phyloP scores from a whole-genome alignment of 163 green algal species.

The Scenedesmus sp. region DNA sequence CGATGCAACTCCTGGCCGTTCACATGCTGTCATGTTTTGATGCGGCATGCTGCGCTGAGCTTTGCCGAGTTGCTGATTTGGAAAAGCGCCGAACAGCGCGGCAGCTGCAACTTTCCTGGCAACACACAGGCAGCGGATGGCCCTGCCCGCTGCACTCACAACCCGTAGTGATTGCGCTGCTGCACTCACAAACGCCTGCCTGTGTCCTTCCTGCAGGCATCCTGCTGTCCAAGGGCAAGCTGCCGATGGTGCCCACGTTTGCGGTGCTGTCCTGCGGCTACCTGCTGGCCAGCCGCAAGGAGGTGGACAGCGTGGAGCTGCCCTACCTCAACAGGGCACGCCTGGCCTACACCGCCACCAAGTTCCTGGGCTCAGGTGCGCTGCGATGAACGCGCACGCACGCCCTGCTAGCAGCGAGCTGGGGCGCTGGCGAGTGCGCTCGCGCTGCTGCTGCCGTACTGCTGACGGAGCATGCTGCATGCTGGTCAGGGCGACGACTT shows the following conservation, averaged over 20 bases:
- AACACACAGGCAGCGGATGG: too few species aligned
- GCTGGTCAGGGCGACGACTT: not conserved
- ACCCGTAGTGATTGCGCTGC: too few species aligned
- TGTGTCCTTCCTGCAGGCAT: slow-evolving; percentile 36
- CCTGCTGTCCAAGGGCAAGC: slow-evolving; percentile 66
- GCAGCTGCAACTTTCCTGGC: too few species aligned
- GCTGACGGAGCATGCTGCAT: not conserved
- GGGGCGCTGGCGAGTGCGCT: too few species aligned
- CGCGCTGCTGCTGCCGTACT: too few species aligned
- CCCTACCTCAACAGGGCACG: slow-evolving; percentile 88
- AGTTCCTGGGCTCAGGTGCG: slow-evolving; percentile 54
- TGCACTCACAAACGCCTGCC: not conserved
- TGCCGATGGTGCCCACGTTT: slow-evolving; percentile 82
- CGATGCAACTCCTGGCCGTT: too few species aligned
- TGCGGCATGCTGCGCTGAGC: slow-evolving; percentile 64
- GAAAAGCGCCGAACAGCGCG: too few species aligned
- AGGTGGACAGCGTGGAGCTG: slow-evolving; percentile 87
- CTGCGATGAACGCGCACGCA: not conserved
- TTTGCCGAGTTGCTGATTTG: too few species aligned
- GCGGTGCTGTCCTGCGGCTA: slow-evolving; percentile 72
- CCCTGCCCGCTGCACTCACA: too few species aligned
- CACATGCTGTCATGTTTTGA: slow-evolving; percentile 57
- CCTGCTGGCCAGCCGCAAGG: slow-evolving; percentile 66
- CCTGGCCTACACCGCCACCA: slow-evolving; percentile 67
- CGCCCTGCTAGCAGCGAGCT: not conserved